phyloP scores from a whole-genome alignment of 495 filamentous ascomycete genomes.

The Xylaria curta region DNA sequence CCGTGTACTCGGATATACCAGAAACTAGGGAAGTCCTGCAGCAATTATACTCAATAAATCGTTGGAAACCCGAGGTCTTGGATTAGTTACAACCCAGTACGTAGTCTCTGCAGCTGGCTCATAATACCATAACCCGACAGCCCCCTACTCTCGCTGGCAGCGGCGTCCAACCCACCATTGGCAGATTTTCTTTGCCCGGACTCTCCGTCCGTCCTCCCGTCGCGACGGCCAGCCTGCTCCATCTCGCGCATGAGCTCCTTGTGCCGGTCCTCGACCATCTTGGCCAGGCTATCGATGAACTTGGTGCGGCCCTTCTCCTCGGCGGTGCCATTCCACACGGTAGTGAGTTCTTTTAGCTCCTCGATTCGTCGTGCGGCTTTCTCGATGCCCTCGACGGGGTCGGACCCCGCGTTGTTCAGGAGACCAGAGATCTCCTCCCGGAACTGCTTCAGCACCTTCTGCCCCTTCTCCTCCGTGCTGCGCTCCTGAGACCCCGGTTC shows the following conservation, averaged over 20 bases:
- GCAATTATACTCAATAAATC: neutral
- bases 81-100: conserved; percentile 69
- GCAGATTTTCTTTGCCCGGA: conserved; percentile 35
- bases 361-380: conserved; percentile 74
- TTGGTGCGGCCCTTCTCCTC: conserved; percentile 85
- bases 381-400: conserved; percentile 64
- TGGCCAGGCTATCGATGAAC: conserved; percentile 80
- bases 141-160: conserved; percentile 43
- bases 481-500: conserved; percentile 67
- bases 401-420: conserved; percentile 56
- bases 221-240: conserved; percentile 46
- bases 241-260: conserved; percentile 61
- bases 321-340: conserved; percentile 91
- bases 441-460: conserved; percentile 71
- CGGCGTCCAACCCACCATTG: conserved; percentile 36
- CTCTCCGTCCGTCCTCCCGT: conserved; percentile 38
- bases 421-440: conserved; percentile 74
- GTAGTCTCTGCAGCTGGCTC: conserved; percentile 77
- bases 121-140: conserved; percentile 74
- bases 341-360: conserved; percentile 70
- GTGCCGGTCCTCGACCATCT: conserved; percentile 64
- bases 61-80: neutral
- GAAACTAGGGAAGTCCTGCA: neutral
- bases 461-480: conserved; percentile 78
- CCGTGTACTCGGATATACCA: neutral